Evolutionary conservation across 73 alveolate genomes (phyloP), one percentile per base, ranked within the genome.

Genomic region (Breviolum minutum): DNA sequence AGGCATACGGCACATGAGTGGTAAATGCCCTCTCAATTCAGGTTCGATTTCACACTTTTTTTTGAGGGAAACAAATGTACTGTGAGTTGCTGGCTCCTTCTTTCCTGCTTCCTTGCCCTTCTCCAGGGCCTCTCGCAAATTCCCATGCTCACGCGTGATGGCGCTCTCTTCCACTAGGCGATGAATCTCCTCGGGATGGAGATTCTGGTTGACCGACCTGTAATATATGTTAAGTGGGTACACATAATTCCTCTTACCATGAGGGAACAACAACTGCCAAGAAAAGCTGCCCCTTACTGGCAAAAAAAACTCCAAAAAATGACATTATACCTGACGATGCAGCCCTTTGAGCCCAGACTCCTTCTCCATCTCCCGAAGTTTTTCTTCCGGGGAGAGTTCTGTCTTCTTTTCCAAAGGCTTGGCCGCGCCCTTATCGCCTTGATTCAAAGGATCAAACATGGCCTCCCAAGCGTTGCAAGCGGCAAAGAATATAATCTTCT

Each of bases 311-410:
- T 40, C 54, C 54, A 0, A 40, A 14, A 73, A 19, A 7, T 73
- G 48, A 24, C 5, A 73, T 24, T 19, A 40, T 16, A 19, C n/a
- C 40, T 26, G 20, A 22, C 8, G 19, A 73, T 73, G 81, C 19
- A 20, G 81, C 32, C 63, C 1, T n/a, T 63, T 27, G 84, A 84
- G 30, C 16, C 68, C 20, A 87, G 82, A 29, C n/a, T 62, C 99
- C 22, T 94, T 94, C 79, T 94, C 99, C 99, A 94, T 94, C 84
- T 94, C 99, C 83, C 99, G 99, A 83, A 94, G 99, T 73, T 94
- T 94, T 81, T 94, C 99, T 76, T 94, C 99, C 16, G 99, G 94
- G 8, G 99, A 94, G 32, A 94, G 99, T 74, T 94, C 99, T 8
- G 99, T 94, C 81, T 94, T 94, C 94, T 94, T 94, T 54, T 94